Base-by-base conservation (phyloP, 345 rosid genomes). In the Noccaea caerulescens region DNA sequence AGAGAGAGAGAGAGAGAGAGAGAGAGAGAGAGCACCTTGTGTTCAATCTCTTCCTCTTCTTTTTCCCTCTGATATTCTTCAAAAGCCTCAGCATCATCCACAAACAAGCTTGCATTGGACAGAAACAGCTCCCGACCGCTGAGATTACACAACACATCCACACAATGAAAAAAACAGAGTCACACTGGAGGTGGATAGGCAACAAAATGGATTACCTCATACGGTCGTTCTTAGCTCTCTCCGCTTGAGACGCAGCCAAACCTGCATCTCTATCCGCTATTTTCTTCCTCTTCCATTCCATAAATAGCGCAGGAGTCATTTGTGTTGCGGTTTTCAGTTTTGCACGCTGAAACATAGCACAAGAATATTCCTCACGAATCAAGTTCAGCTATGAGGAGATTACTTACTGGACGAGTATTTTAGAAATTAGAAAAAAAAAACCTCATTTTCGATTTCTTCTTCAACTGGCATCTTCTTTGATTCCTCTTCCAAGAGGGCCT, bases 121-220 rank as follows among this genome's bases (percentile, higher is more conserved):
- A 91, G 83, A 83, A 94, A 94, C 77, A 94, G 82, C 91, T 94
- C 96, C 16, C 99, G 96, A 6, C 99, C 97, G 83, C 99, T 91
- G 86, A 45, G 72, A 62, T 60, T 1, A 82, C 57, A 45, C 30
- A 27, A 25, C 27, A 25, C 3, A 68, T 23, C 68, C 37, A 74
- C n/a, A 18, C 52, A 69, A 71, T 53, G 36, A 47, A 74, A 38
- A 73, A 59, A 39, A 68, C 49, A 60, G 57, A 69, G 68, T 68
- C 45, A 60, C 46, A 36, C 0, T 3, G 30, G 44, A 41, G 39
- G 41, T 66, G 5, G 37, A 66, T 58, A 32, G 3, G 72, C 23
- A 57, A 14, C 39, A 66, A 7, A 58, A 58, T 4, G 23, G 41
- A 44, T 33, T 79, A 93, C 99, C 99, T 94, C 80, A 94, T 89